phyloP scores from a whole-genome alignment of 805 yeast species.

The Cyberlindnera saturnus region DNA sequence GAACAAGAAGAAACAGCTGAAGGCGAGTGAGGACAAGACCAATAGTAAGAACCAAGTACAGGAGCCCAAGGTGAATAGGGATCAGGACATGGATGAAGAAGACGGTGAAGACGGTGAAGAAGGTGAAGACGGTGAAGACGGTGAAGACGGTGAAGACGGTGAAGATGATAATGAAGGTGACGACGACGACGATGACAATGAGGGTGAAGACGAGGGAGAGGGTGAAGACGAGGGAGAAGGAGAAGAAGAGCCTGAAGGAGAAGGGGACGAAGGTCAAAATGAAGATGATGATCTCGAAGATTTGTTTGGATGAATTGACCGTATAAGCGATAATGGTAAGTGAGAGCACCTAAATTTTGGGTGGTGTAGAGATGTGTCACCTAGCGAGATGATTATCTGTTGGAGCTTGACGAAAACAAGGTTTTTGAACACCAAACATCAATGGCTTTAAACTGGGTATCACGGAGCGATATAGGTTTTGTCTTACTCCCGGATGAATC shows the following conservation, averaged over 20 bases:
- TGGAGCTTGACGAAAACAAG: no score
- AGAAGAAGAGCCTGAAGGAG: conserved; percentile 11
- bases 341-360: background rate
- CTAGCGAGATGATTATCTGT: no score
- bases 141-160: conserved; percentile 29
- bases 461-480: conserved; percentile 14
- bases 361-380: conserved; percentile 25
- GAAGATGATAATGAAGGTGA: conserved; percentile 28
- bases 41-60: conserved; percentile 21
- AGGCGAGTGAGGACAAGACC: conserved; percentile 28
- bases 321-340: conserved; percentile 1
- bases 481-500: conserved; percentile 22
- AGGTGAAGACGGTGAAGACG: conserved; percentile 28
- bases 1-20: conserved; percentile 64
- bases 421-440: background rate
- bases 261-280: background rate
- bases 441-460: conserved; percentile 29
- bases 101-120: conserved; percentile 26
- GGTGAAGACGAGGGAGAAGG: conserved; percentile 5
- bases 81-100: conserved; percentile 25
- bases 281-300: conserved; percentile 29
- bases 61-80: conserved; percentile 23
- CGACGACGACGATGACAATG: conserved; percentile 14
- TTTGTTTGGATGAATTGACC: conserved; percentile 15
- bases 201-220: conserved; percentile 1